Base-by-base conservation (phyloP, 495 filamentous ascomycete genomes). In the Lophiostoma macrostomum region DNA sequence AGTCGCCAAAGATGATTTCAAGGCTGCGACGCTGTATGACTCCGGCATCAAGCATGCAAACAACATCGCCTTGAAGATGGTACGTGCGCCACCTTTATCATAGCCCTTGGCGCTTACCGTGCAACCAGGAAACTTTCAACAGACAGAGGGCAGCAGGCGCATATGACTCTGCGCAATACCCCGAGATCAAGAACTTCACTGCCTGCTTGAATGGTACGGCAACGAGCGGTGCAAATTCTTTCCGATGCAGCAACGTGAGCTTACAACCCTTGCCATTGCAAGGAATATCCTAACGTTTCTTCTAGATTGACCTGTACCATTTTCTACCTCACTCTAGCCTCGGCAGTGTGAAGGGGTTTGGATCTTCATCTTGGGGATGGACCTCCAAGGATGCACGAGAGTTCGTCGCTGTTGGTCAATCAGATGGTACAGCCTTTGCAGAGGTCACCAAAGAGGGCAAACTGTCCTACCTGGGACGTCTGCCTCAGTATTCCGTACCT, bases 371-470 rank as follows among this genome's bases (percentile, higher is more conserved):
- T 20, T 74, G 74, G 70, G 80, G 78, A 1, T 81, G 80, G 80
- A 82, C 80, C 0, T 77, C 73, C 6, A 57, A 61, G 0, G 67
- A 73, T n/a, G 80, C 77, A n/a, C 74, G 79, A 11, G 80, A 83
- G 50, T 76, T 83, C 61, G 69, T 78, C 22, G 78, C 75, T 27
- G 72, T 83, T 32, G 79, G 72, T 1, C 80, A 83, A 54, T 69
- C 69, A 23, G 80, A 82, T 45, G 80, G 79, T 13, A 64, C 80
- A 1, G 73, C 80, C 0, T 82, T 83, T 51, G 73, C 74, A 16
- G 78, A 82, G 61, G 70, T 81, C 56, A 71, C 62, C 46, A 23
- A 64, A 13, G 64, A 67, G 31, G 80, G 80, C n/a, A 72, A 74
- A 40, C 61, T 83, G 11, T 56, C 70, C 32, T 82, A 82, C 51